A percentile compares a stretch with the other conserved stretches of the same genome.
These are phyloP conservation scores for Dunaliella primolecta DNA, from an alignment of 139 green algal genomes.

Conservation along the genomic window DNA sequence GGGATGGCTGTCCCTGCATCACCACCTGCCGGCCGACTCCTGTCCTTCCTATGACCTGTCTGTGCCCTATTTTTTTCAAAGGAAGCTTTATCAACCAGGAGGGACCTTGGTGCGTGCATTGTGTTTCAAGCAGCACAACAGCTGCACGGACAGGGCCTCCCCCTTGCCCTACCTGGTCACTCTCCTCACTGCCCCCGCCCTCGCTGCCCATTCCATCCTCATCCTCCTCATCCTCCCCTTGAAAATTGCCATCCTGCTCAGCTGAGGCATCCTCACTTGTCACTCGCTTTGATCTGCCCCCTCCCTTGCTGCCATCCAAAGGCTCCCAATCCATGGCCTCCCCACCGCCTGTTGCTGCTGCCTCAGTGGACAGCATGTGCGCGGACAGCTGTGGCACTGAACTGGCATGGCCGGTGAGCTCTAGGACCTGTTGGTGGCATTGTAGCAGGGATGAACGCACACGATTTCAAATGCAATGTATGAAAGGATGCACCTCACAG, in stretches of 20 bases:
- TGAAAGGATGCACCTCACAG: no score
- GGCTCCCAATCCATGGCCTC: background rate
- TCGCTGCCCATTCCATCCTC: background rate
- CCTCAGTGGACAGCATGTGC: background rate
- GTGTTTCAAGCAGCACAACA: no score
- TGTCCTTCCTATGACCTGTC: no score
- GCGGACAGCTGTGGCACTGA: background rate
- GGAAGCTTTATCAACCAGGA: no score
- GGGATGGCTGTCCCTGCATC: no score
- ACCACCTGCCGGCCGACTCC: no score
- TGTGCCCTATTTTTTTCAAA: no score
- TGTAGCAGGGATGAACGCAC: background rate
- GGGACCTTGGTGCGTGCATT: no score
- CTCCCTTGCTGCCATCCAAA: background rate
- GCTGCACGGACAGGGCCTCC: no score
- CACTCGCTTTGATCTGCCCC: no score
- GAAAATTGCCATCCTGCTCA: conserved; percentile 8
- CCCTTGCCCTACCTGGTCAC: background rate
- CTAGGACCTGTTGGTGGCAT: background rate
- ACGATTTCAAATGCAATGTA: no score
- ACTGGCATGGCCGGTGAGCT: background rate
- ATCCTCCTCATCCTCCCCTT: conserved; percentile 10
- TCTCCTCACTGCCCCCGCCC: background rate
- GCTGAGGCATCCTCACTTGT: conserved; percentile 10
- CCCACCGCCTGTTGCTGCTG: background rate